These are phyloP conservation scores for Juglanconis juglandina DNA, from an alignment of 2,329 filamentous ascomycete genomes.

Conservation along the genomic window DNA sequence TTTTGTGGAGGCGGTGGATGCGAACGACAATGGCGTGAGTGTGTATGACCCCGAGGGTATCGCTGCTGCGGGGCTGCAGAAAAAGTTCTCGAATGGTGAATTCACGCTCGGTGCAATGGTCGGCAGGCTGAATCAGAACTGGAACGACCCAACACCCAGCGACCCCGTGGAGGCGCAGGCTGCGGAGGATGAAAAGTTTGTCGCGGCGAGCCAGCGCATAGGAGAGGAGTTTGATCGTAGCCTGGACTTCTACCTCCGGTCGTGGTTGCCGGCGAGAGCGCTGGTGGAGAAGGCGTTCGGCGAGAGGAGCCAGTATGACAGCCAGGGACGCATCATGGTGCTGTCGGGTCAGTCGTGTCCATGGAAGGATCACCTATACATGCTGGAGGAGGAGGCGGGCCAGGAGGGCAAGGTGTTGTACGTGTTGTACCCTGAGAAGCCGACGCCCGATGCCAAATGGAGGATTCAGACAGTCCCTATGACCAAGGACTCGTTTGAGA, in stretches of 20 bases:
- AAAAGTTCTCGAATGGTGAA: constrained; percentile 77
- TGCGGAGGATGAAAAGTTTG: constrained; percentile 78
- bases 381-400: constrained; percentile 65
- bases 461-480: constrained; percentile 89
- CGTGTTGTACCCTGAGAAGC: constrained; percentile 85
- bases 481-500: constrained; percentile 81
- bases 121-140: constrained; percentile 72
- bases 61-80: constrained; percentile 68
- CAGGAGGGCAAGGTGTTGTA: constrained; percentile 66
- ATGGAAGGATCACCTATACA: constrained; percentile 96
- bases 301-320: constrained; percentile 63
- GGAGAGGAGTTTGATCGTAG: constrained; percentile 84
- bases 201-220: constrained; percentile 73
- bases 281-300: constrained; percentile 75
- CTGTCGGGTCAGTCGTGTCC: constrained; percentile 75
- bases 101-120: constrained; percentile 86
- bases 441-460: constrained; percentile 76
- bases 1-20: constrained; percentile 94
- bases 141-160: constrained; percentile 62
- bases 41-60: constrained; percentile 72
- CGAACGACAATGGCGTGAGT: constrained; percentile 93
- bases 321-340: constrained; percentile 75
- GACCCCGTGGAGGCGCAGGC: constrained; percentile 60
- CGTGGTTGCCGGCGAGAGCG: constrained; percentile 85
- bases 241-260: constrained; percentile 68